Evolutionary conservation across 495 filamentous ascomycete genomes (phyloP).

Genomic region (Beverwykella pulmonaria): DNA sequence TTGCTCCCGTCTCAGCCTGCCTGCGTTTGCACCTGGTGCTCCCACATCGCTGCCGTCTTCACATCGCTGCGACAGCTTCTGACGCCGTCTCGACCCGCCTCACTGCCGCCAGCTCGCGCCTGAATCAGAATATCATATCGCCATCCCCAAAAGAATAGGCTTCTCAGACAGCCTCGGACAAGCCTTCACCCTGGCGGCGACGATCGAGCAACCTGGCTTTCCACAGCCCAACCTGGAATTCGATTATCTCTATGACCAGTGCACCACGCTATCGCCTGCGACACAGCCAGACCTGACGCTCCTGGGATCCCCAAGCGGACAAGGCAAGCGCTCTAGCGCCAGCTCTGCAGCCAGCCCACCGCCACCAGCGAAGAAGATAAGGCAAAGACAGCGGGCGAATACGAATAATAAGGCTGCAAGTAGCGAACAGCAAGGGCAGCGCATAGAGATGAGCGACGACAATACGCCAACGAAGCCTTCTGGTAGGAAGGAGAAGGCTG

Average conservation of each 20-base stretch:
- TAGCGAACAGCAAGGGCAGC: constrained; percentile 20
- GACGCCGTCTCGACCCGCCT: background rate
- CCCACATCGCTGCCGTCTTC: background rate
- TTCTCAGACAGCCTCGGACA: background rate
- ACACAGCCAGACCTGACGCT: background rate
- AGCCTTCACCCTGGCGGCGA: constrained; percentile 33
- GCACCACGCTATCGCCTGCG: background rate
- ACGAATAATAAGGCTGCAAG: background rate
- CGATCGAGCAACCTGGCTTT: constrained; percentile 29
- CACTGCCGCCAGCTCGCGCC: background rate
- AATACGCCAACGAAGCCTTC: constrained; percentile 11
- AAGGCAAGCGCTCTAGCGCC: constrained; percentile 9
- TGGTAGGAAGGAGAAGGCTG: constrained; percentile 28
- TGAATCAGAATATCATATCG: background rate
- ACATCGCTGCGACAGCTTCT: background rate
- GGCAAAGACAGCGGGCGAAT: background rate
- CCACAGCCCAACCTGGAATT: constrained; percentile 16
- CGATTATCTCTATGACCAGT: constrained; percentile 18
- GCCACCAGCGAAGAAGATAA: constrained; percentile 16
- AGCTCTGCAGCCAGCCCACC: constrained; percentile 18
- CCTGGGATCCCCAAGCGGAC: background rate
- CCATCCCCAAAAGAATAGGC: background rate
- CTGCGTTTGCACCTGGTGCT: background rate
- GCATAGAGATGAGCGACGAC: constrained; percentile 15
- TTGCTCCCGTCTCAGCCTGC: background rate